Percentiles rank a stretch among this genome's conserved stretches.
Evolutionary conservation across 208 protist genomes (phyloP).

Genomic region (Crithidia bombi): DNA sequence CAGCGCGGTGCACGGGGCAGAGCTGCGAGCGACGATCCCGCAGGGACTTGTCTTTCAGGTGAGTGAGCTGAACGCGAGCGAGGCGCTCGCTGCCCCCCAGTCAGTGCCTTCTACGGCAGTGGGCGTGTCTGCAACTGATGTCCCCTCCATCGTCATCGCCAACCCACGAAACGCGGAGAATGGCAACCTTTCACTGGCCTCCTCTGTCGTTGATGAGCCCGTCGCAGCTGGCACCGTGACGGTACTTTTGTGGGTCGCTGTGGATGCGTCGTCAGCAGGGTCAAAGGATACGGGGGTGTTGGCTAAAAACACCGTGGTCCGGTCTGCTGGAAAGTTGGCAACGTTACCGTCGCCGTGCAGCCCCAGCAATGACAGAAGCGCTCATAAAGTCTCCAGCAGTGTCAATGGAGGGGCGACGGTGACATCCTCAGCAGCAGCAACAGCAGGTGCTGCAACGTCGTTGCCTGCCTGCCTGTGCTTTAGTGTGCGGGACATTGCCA

Average conservation of each 20-base stretch:
- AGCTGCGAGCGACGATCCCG: neutral
- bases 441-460: neutral
- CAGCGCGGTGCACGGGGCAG: neutral
- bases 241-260: constrained; percentile 25
- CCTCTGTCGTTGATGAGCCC: neutral
- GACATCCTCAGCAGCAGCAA: neutral
- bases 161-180: neutral
- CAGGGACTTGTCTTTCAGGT: neutral
- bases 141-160: neutral
- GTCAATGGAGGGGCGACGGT: neutral
- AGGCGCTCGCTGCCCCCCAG: no score
- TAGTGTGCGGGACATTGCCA: constrained; percentile 23
- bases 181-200: neutral
- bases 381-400: neutral
- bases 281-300: neutral
- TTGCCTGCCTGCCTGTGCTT: constrained; percentile 34
- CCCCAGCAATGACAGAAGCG: neutral
- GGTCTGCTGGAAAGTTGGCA: neutral
- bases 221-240: constrained; percentile 8
- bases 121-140: neutral
- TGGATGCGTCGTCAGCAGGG: neutral
- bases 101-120: neutral
- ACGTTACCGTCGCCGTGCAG: neutral
- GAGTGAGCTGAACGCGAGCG: neutral
- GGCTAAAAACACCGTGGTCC: neutral